phyloP scores from a whole-genome alignment of 306 rosid genomes.

The Canavalia gladiata region DNA sequence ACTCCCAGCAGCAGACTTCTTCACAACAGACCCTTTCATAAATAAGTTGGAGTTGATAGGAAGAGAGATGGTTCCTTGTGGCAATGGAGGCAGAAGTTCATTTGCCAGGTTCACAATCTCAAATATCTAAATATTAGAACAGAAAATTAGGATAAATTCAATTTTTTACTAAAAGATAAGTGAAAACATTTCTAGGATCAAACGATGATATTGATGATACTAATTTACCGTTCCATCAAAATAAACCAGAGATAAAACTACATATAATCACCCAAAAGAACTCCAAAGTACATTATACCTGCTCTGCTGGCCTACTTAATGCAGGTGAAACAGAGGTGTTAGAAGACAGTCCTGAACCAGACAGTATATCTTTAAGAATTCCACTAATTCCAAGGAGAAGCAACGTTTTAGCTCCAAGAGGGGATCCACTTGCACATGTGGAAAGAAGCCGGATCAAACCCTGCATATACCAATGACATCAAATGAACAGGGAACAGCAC shows the following conservation, averaged over 20 bases:
- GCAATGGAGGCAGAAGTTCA: constrained; percentile 93
- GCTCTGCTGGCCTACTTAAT: constrained; percentile 81
- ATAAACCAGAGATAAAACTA: constrained; percentile 8
- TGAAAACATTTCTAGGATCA: not conserved
- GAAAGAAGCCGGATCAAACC: constrained; percentile 93
- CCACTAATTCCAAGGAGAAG: constrained; percentile 93
- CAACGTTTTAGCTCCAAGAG: constrained; percentile 81
- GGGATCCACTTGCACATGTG: constrained; percentile 94
- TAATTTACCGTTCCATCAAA: not conserved
- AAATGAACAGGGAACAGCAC: constrained; percentile 30
- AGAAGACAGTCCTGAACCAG: constrained; percentile 79
- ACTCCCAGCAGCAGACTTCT: constrained; percentile 69
- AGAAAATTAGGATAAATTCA: constrained; percentile 9
- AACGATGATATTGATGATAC: constrained; percentile 1
- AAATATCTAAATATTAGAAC: constrained; percentile 64
- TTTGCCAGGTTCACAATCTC: constrained; percentile 94
- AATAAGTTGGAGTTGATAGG: constrained; percentile 74
- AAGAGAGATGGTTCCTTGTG: constrained; percentile 84
- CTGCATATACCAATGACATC: constrained; percentile 59
- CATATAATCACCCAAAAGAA: not conserved
- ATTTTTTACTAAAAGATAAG: not conserved
- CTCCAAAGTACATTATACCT: constrained; percentile 57
- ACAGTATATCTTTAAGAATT: constrained; percentile 82
- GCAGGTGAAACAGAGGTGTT: constrained; percentile 86
- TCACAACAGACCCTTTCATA: constrained; percentile 71